These are phyloP conservation scores for Hypoxylon sp. DNA, from an alignment of 2,329 filamentous ascomycete species.

Conservation along the genomic window DNA sequence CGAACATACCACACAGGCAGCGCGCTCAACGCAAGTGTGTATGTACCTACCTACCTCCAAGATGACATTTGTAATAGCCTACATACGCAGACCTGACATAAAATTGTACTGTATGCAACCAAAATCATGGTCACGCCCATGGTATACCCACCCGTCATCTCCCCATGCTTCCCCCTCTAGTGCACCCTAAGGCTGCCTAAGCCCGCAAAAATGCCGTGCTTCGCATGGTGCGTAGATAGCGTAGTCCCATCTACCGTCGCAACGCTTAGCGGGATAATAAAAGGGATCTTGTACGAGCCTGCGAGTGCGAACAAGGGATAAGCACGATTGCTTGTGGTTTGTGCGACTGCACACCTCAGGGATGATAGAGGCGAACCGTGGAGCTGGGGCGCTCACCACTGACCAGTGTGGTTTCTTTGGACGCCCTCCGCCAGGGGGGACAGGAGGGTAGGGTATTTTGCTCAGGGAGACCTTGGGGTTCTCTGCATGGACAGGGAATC, in stretches of 20 bases:
- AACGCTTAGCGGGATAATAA: slow-evolving; percentile 32
- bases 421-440: slow-evolving; percentile 22
- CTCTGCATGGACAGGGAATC: slow-evolving; percentile 33
- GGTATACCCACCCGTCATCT: slow-evolving; percentile 15
- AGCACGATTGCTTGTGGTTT: slow-evolving; percentile 37
- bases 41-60: slow-evolving; percentile 8
- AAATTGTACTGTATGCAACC: too few relatives aligned
- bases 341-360: slow-evolving; percentile 36
- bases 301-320: slow-evolving; percentile 37
- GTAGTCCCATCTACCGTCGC: slow-evolving; percentile 32
- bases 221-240: slow-evolving; percentile 28
- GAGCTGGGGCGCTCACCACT: slow-evolving; percentile 31
- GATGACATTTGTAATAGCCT: slow-evolving; percentile 19
- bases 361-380: slow-evolving; percentile 37
- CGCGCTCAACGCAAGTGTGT: too few relatives aligned
- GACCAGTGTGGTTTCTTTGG: slow-evolving; percentile 27
- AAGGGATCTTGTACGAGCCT: slow-evolving; percentile 37
- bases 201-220: slow-evolving; percentile 34
- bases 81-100: too few relatives aligned
- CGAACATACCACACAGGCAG: slow-evolving; percentile 8
- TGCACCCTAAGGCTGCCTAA: too few relatives aligned
- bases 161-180: slow-evolving; percentile 23
- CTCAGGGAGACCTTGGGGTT: slow-evolving; percentile 31
- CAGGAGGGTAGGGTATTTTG: slow-evolving; percentile 14
- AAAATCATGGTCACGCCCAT: too few relatives aligned